Base-by-base conservation (phyloP, 306 rosid genomes). In the Purshia tridentata region DNA sequence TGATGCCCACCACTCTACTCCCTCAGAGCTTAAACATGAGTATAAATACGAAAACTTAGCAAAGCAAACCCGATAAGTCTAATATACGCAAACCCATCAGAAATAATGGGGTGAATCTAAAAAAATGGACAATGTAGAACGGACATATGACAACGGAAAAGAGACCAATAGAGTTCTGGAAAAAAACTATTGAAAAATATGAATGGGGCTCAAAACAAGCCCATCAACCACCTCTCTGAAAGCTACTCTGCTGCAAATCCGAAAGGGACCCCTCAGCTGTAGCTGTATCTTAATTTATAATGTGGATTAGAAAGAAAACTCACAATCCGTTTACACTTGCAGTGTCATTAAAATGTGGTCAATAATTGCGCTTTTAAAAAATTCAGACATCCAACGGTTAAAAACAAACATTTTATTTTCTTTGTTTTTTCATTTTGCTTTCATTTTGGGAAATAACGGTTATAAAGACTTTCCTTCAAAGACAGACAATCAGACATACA, bases 231-330 rank as follows among this genome's bases (percentile, higher is more conserved):
- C 80, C 84, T 72, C 53, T 69, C 78, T 18, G 91, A 90, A 76
- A 89, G 88, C 77, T 67, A 75, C 81, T 70, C 67, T 53, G 83
- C 76, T 56, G 76, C 92, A 76, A 76, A 79, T 77, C 60, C 65
- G 87, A 88, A 71, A 78, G 85, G 14, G 88, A 86, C 89, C 72
- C 78, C 74, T 68, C 84, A 90, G 81, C 93, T 48, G 49, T 71
- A 67, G 37, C 68, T 20, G 37, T 39, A 62, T 65, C 82, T 65
- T 72, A 68, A 72, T 79, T 8, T 51, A 49, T 58, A 52, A 65
- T 58, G 63, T 53, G 16, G 14, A 47, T 59, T 14, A 29, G 35
- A 29, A 29, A 29, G 4, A 46, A 80, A 69, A 13, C 67, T 50
- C 58, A 44, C 23, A 18, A 41, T 8, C 37, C 41, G 56, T 16